Evolutionary conservation across 176 grass and related monocot genomes (phyloP), one percentile per base, ranked within the genome.

Genomic region (Chrysopogon serrulatus): DNA sequence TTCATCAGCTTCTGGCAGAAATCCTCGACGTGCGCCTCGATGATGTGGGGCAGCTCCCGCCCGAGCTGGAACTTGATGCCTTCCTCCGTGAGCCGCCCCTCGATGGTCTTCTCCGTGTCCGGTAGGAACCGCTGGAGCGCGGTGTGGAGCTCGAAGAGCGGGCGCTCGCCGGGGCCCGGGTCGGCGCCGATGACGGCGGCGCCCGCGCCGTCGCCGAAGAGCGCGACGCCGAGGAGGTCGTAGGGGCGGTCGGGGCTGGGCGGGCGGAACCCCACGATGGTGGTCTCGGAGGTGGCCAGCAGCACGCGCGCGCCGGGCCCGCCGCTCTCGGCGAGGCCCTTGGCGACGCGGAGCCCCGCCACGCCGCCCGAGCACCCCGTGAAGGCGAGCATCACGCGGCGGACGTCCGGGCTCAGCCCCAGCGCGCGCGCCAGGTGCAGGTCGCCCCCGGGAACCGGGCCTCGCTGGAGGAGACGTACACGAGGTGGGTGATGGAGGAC

Each of bases 31-130:
- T 95, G 76, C 18, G 82, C 67, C 90, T 95, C 93, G 53, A 95
- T 95, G 47, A 95, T 77, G 82, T 92, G 84, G 8, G 94, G 94
- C 9, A 96, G 88, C 79, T 96, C 94, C 76, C 94, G 69, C 1
- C 88, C 91, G 1, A 96, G 81, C 83, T 93, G 91, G 86, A 96
- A 93, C 69, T 93, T 93, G 84, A 96, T 93, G 36, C 91, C 94
- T 19, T 93, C 88, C 84, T 96, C 94, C 23, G 91, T 96, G 5
- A 96, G 86, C 62, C 84, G 76, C 2, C 94, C 94, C 17, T 89
- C 91, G 73, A 96, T 96, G 6, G 77, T 93, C 81, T 73, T 89
- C 26, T 97, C 94, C 7, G 91, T 97, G 28, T 80, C 84, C 0
- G 94, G 94, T 14, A 97, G 86, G 81, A 82, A 93, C 1, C 77